Percentiles rank a stretch among this genome's conserved stretches.
These are phyloP conservation scores for Lactifluus pinguis DNA, from an alignment of 768 basidiomycete genomes.

Conservation along the genomic window DNA sequence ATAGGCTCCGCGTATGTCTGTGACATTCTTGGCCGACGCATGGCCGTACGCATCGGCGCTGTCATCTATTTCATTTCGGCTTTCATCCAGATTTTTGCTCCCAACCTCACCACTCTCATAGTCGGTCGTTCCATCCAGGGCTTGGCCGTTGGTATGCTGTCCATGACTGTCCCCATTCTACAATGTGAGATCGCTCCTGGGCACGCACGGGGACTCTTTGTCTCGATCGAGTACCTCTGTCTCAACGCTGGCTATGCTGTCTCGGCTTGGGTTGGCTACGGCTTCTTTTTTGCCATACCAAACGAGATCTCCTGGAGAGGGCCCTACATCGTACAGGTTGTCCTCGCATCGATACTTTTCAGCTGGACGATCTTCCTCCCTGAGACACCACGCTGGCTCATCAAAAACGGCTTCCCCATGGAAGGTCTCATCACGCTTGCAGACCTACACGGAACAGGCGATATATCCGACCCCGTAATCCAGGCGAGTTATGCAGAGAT, in stretches of 20 bases:
- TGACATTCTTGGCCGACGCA: slow-evolving; percentile 42
- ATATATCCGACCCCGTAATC: slow-evolving; percentile 35
- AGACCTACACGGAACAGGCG: slow-evolving; percentile 47
- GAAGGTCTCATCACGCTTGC: slow-evolving; percentile 46
- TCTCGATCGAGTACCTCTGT: slow-evolving; percentile 45
- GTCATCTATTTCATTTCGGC: slow-evolving; percentile 41
- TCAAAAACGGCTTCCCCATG: slow-evolving; percentile 41
- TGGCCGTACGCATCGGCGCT: slow-evolving; percentile 42
- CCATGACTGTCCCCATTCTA: slow-evolving; percentile 15
- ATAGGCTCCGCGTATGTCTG: slow-evolving; percentile 40
- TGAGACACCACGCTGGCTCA: slow-evolving; percentile 46
- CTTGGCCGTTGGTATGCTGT: slow-evolving; percentile 56
- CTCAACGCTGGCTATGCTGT: slow-evolving; percentile 42
- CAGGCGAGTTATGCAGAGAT: slow-evolving; percentile 38
- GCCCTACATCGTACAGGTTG: slow-evolving; percentile 45
- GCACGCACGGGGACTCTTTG: slow-evolving; percentile 41
- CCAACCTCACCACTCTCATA: slow-evolving; percentile 45
- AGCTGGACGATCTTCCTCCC: slow-evolving; percentile 41
- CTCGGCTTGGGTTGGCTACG: slow-evolving; percentile 42
- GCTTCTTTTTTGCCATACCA: slow-evolving; percentile 38
- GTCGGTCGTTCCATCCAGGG: slow-evolving; percentile 65
- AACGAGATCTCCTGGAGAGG: slow-evolving; percentile 47
- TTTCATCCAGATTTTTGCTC: slow-evolving; percentile 42
- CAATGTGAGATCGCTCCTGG: slow-evolving; percentile 21
- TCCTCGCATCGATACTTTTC: slow-evolving; percentile 39